Evolutionary conservation across 2,329 filamentous ascomycete species (phyloP), one percentile per base, ranked within the genome.

Genomic region (Elsinoe necatrix): DNA sequence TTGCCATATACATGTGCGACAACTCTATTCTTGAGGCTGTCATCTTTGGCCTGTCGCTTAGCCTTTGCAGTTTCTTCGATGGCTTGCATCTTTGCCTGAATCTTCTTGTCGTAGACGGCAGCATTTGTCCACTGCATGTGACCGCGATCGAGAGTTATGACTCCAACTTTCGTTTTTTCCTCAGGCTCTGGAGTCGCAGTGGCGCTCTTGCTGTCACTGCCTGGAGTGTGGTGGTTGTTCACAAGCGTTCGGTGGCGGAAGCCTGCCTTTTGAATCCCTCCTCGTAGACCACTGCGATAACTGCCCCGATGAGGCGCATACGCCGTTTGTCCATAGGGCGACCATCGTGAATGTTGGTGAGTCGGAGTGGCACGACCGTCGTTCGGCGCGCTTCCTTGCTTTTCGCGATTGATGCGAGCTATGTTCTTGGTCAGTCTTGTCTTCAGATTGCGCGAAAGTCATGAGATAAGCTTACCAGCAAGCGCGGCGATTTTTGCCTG

Each of bases 121-220:
- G 85, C 81, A 67, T 92, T 95, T 71, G 95, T 93, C 39, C 95
- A 75, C 69, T 95, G 88, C 59, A 61, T 61, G 48, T 59, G 57
- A 18, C 54, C 54, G 18, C 59, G 59, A 31, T 61, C 59, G 29
- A 54, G 57, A 21, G 59, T 61, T 9, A 55, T 58, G 31, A 61
- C 52, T 11, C 58, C 59, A 42, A 39, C 37, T n/a, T 42, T 43
- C 14, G 29, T 5, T 16, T 39, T 43, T 12, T 51, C 29, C 14
- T 52, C 23, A 23, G 55, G 47, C 27, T 55, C 50, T n/a, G 59
- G 42, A 14, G 55, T 47, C 12, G 58, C 35, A 16, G 57, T 56
- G 25, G 41, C n/a, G n/a, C 43, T 39, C 23, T 52, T 52, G 21
- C 29, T 35, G 21, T 52, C 57, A 23, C 25, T 35, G 5, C 50